Percentiles rank a stretch among this genome's conserved stretches.
These are phyloP conservation scores for Fraxinus sp. DNA, from an alignment of 305 asterid genomes.

Conservation along the genomic window DNA sequence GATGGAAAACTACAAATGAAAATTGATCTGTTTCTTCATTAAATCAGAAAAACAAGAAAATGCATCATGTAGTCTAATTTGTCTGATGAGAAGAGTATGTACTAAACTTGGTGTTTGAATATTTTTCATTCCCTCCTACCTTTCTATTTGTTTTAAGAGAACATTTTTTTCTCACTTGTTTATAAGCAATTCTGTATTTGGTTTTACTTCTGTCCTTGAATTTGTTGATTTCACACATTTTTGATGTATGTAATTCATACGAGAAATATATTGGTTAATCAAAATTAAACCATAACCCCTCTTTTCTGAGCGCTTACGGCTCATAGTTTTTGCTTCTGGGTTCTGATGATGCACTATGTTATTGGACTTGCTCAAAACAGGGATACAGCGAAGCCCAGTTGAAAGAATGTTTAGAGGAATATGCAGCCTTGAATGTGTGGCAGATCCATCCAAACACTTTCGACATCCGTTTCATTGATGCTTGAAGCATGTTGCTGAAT, in stretches of 20 bases:
- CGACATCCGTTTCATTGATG: constrained; percentile 86
- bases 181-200: not conserved
- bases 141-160: not conserved
- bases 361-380: constrained; percentile 38
- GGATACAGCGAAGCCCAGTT: constrained; percentile 97
- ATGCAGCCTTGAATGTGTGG: constrained; percentile 96
- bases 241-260: not conserved
- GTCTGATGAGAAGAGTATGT: not conserved
- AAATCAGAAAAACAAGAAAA: not conserved
- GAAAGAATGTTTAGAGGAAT: constrained; percentile 92
- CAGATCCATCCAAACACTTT: constrained; percentile 96
- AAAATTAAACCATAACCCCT: not conserved
- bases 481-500: constrained; percentile 33
- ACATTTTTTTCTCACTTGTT: not conserved
- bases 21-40: not conserved
- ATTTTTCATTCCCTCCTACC: not conserved
- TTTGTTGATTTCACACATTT: not conserved
- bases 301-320: not conserved
- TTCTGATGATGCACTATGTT: not conserved
- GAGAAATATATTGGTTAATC: not conserved
- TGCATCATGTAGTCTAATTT: not conserved
- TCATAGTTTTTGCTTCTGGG: not conserved
- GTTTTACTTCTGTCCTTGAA: not conserved
- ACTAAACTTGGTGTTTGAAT: not conserved
- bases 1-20: not conserved